Base-by-base conservation (phyloP, 352 stramenopile genomes). In the Pythium aquatile region DNA sequence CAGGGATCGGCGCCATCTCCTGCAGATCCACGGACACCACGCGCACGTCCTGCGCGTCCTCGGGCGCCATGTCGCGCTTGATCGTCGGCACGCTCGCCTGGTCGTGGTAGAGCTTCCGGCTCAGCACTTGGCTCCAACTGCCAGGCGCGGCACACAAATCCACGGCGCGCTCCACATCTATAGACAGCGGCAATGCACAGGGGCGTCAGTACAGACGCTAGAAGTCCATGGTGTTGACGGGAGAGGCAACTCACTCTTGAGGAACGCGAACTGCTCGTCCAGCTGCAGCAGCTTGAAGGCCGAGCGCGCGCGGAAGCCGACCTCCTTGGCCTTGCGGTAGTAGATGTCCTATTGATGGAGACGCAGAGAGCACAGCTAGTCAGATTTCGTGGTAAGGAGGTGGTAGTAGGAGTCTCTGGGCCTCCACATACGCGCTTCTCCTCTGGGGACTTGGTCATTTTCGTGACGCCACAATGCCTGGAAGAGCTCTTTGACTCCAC, bases 271-370 rank as follows among this genome's bases (percentile, higher is more conserved):
- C 72, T 99, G 92, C 59, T 98, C 97, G 76, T 99, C 97, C 16
- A 99, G 74, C 72, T 99, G 97, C 46, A 99, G 77, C 37, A 99
- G 77, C 69, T 99, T 99, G 83, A 99, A 99, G 2, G 98, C 98
- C 32, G 93, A 99, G 55, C 98, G 87, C 14, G 98, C 98, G 58
- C 98, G 82, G 75, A 98, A 99, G 11, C 97, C 97, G 6, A 97
- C 87, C 72, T 99, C 96, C 73, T 98, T 98, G 35, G 94, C 96
- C 44, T 83, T 81, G 64, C 94, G 81, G 75, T 98, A 98, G 72
- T 93, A 94, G 57, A 94, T 92, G 54, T 94, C 85, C 85, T 93
- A 61, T 30, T 35, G 8, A 58, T 11, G 32, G 9, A 46, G 8
- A 28, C 32, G 54, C 32, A 29, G 32, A 26, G 63, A 33, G 3